Conservation (phyloP, 2,329 filamentous ascomycete genomes). For the Dothideomycetes sp. region DNA sequence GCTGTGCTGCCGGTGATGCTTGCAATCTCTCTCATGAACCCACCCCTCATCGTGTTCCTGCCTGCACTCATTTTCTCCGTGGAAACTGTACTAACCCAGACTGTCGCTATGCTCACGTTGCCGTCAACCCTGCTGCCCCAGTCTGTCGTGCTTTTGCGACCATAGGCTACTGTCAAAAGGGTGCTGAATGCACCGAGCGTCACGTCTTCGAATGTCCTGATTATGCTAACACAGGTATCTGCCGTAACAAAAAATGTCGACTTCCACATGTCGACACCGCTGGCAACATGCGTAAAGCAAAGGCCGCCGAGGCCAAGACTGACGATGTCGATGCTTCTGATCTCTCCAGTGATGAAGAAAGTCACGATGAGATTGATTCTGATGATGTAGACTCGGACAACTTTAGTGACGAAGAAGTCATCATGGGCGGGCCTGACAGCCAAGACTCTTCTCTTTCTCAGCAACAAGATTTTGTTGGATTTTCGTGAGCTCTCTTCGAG, state of each 20-base stretch:
- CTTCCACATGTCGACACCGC: constrained; percentile 82
- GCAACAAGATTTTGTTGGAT: constrained; percentile 46
- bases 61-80: constrained; percentile 82
- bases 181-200: constrained; percentile 64
- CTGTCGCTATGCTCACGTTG: constrained; percentile 80
- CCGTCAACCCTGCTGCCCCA: constrained; percentile 63
- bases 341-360: constrained; percentile 68
- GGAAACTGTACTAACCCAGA: constrained; percentile 80
- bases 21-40: constrained; percentile 90
- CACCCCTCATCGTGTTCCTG: constrained; percentile 72
- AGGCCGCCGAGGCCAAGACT: constrained; percentile 32
- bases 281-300: constrained; percentile 60
- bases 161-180: constrained; percentile 82
- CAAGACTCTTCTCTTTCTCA: constrained; percentile 40
- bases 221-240: constrained; percentile 82
- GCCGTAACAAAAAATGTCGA: constrained; percentile 66
- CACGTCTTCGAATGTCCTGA: constrained; percentile 92
- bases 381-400: constrained; percentile 71
- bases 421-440: constrained; percentile 27
- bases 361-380: constrained; percentile 53
- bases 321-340: constrained; percentile 39
- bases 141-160: constrained; percentile 80
- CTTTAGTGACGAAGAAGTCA: constrained; percentile 35
- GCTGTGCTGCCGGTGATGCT: constrained; percentile 64
- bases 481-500: constrained; percentile 24